These are phyloP conservation scores for Populus hybrid DNA, from an alignment of 441 rosid species.

Conservation along the genomic window DNA sequence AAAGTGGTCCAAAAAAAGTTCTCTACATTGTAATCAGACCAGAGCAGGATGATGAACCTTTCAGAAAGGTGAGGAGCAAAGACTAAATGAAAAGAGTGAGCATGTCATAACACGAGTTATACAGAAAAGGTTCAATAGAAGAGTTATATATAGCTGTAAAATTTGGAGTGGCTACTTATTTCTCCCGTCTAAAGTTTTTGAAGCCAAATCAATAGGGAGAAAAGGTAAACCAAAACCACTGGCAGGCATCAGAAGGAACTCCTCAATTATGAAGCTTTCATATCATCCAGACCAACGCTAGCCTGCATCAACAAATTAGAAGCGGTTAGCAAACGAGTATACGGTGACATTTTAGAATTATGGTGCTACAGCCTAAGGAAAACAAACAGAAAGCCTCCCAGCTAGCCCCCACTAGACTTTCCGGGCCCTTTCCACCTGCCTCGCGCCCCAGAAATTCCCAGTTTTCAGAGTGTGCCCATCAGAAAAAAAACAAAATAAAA, in stretches of 20 bases:
- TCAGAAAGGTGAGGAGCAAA: not conserved
- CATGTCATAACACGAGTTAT: not conserved
- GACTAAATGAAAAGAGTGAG: not conserved
- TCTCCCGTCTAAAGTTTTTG: not conserved
- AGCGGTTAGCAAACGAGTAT: constrained; percentile 6
- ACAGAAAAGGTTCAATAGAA: not conserved
- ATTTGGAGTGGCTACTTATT: not conserved
- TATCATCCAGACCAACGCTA: constrained; percentile 71
- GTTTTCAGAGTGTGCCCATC: not conserved
- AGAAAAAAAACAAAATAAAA: not conserved
- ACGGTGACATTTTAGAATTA: not conserved
- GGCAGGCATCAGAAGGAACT: not conserved
- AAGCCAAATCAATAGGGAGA: constrained; percentile 1
- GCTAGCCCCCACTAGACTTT: not conserved
- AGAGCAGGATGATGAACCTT: too few relatives aligned
- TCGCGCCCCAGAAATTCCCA: not conserved
- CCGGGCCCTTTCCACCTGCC: not conserved
- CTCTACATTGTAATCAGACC: too few relatives aligned
- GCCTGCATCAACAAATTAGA: constrained; percentile 42
- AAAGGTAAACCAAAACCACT: not conserved
- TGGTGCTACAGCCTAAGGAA: not conserved
- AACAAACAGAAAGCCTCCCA: not conserved
- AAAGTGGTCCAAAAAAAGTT: too few relatives aligned
- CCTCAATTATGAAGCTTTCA: constrained; percentile 65
- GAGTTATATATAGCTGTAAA: not conserved